Percentiles rank a stretch among this genome's conserved stretches.
Evolutionary conservation across 306 rosid genomes (phyloP).

Genomic region (Cucurbita pepo): DNA sequence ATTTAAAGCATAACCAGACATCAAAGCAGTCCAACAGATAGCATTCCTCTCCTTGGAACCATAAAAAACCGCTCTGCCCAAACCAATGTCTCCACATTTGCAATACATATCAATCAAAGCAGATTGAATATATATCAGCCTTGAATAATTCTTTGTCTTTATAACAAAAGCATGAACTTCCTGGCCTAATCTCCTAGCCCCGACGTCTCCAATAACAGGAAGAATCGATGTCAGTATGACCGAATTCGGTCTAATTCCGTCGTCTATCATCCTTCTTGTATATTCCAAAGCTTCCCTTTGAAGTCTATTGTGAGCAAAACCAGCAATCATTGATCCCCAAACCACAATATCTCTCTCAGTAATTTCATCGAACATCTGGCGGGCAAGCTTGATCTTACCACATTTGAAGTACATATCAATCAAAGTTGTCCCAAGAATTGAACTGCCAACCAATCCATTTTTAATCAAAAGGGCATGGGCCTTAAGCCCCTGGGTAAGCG

Average conservation of each 20-base stretch:
- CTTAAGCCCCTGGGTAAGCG: slow-evolving; percentile 52
- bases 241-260: slow-evolving; percentile 33
- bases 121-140: slow-evolving; percentile 43
- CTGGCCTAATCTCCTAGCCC: slow-evolving; percentile 32
- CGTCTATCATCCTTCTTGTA: slow-evolving; percentile 36
- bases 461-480: slow-evolving; percentile 53
- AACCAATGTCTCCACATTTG: slow-evolving; percentile 60
- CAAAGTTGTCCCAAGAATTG: slow-evolving; percentile 29
- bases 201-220: slow-evolving; percentile 41
- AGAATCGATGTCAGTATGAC: slow-evolving; percentile 36
- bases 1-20: slow-evolving; percentile 57
- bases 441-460: slow-evolving; percentile 50
- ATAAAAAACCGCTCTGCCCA: slow-evolving; percentile 52
- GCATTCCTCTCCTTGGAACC: slow-evolving; percentile 48
- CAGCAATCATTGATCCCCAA: slow-evolving; percentile 53
- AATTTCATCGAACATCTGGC: slow-evolving; percentile 36
- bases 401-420: slow-evolving; percentile 30
- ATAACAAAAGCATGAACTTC: slow-evolving; percentile 66
- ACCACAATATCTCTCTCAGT: slow-evolving; percentile 37
- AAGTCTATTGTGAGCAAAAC: slow-evolving; percentile 38
- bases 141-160: slow-evolving; percentile 39
- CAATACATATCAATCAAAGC: slow-evolving; percentile 80
- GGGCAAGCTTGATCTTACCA: slow-evolving; percentile 35
- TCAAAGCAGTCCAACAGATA: slow-evolving; percentile 74
- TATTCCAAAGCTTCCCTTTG: slow-evolving; percentile 36